Base-by-base conservation (phyloP, 1,284 basidiomycete species). In the Leccinum pallidistipes region DNA sequence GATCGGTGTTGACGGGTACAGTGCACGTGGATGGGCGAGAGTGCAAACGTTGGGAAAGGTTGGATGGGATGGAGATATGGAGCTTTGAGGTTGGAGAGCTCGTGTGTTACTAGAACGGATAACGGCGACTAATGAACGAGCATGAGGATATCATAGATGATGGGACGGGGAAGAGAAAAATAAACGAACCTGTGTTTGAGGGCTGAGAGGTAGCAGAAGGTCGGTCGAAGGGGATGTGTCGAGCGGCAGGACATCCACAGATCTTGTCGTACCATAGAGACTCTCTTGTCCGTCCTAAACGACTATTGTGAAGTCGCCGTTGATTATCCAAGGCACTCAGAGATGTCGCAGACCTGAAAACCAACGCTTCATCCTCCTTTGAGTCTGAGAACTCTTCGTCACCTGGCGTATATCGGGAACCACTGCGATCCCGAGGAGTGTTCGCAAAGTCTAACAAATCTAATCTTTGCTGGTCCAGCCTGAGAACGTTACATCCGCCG, bases 301-400 rank as follows among this genome's bases (percentile, higher is more conserved):
- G 88, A 91, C 72, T 92, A 92, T 69, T 88, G 84, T 69, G 87
- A 91, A 68, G 85, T 87, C 21, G 21, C 21, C 21, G 21, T 21
- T 21, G 21, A 21, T 21, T 21, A 21, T 21, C 21, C 21, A 21
- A 21, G 21, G 21, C 21, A 21, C 21, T 21, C 21, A 21, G 21
- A 21, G 21, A 21, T 21, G 21, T 21, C 21, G 21, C 21, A 21
- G 21, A 21, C 21, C 21, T 21, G 21, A 21, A 21, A 21, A 21
- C 21, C 21, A 21, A 66, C 31, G 11, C 51, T 27, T 63, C 60
- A 32, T 76, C 72, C 16, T 64, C 65, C 14, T 79, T 79, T 2
- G 71, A 75, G 61, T 78, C 79, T 5, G 72, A 74, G 61, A 73
- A 73, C 45, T 74, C 73, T 74, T 74, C 50, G 18, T 43, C 51